These are phyloP conservation scores for Fraxinus xanthoxyloides DNA, from an alignment of 305 asterid species.

Conservation along the genomic window DNA sequence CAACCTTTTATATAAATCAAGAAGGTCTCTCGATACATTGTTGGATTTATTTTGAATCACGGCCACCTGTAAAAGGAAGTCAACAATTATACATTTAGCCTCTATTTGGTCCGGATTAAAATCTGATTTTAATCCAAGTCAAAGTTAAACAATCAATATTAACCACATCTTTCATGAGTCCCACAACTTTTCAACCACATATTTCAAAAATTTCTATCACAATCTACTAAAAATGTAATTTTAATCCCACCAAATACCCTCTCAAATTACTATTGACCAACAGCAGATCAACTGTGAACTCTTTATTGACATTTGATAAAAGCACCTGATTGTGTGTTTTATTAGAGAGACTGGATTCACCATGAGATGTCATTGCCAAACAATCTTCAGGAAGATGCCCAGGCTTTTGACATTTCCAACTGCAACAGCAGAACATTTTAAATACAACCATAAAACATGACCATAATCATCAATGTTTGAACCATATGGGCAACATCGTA, in stretches of 20 bases:
- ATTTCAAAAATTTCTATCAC: no score
- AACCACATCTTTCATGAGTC: no score
- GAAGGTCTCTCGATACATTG: constrained; percentile 58
- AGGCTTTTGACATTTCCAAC: constrained; percentile 83
- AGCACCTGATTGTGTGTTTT: constrained; percentile 37
- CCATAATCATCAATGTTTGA: neutral
- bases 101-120: no score
- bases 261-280: neutral
- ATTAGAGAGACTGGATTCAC: constrained; percentile 28
- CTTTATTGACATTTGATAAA: neutral
- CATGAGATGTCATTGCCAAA: constrained; percentile 44
- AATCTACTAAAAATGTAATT: no score
- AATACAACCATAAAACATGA: constrained; percentile 1
- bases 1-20: constrained; percentile 72
- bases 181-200: no score
- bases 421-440: constrained; percentile 32
- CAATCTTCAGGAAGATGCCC: constrained; percentile 95
- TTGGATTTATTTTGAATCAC: constrained; percentile 35
- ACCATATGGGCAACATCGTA: neutral
- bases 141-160: no score
- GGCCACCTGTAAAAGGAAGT: constrained; percentile 37
- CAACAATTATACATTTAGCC: neutral
- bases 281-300: neutral
- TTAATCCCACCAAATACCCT: no score
- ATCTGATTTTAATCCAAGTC: no score